A percentile compares a stretch with the other conserved stretches of the same genome.
Evolutionary conservation across 1,284 basidiomycete genomes (phyloP).

Genomic region (Apiotrichum porosum): DNA sequence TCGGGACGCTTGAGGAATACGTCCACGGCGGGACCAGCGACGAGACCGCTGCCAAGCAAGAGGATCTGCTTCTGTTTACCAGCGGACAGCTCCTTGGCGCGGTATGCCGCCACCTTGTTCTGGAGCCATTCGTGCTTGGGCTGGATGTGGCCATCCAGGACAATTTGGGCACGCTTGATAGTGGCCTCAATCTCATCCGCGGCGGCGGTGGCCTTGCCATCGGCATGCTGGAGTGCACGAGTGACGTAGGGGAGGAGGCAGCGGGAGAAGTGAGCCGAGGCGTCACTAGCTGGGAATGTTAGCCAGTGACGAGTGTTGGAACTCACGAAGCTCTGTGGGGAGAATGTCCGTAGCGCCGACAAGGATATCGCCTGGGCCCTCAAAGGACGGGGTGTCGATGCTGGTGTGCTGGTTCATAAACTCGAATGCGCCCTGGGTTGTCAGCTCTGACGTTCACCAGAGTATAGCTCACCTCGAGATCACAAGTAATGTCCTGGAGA

Average conservation of each 20-base stretch:
- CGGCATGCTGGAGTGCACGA: conserved; percentile 47
- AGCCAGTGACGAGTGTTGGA: background rate
- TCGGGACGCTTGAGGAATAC: conserved; percentile 61
- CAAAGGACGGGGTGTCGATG: conserved; percentile 66
- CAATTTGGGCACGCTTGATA: conserved; percentile 65
- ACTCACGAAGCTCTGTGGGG: conserved; percentile 67
- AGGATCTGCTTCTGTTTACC: conserved; percentile 62
- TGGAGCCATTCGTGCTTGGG: conserved; percentile 60
- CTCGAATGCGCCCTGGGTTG: conserved; percentile 69
- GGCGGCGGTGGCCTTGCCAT: conserved; percentile 14
- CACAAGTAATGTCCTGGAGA: conserved; percentile 81
- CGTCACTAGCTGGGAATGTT: conserved; percentile 54
- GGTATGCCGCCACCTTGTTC: conserved; percentile 53
- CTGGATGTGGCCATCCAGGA: conserved; percentile 57
- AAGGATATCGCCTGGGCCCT: conserved; percentile 55
- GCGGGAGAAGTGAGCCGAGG: conserved; percentile 68
- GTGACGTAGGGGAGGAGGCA: conserved; percentile 64
- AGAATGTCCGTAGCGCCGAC: conserved; percentile 86
- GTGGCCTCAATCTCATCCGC: conserved; percentile 49
- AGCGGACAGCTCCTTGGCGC: background rate
- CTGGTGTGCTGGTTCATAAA: conserved; percentile 72
- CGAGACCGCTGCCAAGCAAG: conserved; percentile 86
- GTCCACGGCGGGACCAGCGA: conserved; percentile 75
- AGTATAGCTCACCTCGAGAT: conserved; percentile 58
- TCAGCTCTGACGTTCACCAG: background rate